Percentiles rank a stretch among this genome's conserved stretches.
Evolutionary conservation across 192 early-diverging fungal species (phyloP).

Genomic region (Rhizoclosmatium globosum): DNA sequence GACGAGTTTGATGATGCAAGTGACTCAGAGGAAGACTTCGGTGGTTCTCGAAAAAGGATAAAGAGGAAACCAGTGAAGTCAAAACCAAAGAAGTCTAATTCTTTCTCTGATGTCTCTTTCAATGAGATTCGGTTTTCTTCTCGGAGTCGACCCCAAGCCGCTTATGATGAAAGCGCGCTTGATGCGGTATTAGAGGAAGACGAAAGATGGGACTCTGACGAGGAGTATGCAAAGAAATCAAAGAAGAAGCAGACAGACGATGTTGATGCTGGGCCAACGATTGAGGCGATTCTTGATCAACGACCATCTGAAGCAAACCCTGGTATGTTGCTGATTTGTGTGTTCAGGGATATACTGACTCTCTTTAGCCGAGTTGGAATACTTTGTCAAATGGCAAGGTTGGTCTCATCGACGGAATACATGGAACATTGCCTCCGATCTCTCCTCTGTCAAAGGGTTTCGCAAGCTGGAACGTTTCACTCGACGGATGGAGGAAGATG

Average conservation of each 20-base stretch:
- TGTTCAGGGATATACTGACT: slow-evolving; percentile 22
- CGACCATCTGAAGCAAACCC: slow-evolving; percentile 26
- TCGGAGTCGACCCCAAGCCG: neutral
- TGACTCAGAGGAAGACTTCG: slow-evolving; percentile 27
- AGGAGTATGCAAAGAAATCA: slow-evolving; percentile 36
- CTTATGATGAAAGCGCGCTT: slow-evolving; percentile 43
- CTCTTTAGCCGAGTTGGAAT: slow-evolving; percentile 65
- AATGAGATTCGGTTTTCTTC: slow-evolving; percentile 30
- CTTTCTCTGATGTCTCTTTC: slow-evolving; percentile 50
- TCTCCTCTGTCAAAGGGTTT: slow-evolving; percentile 79
- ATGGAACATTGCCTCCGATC: slow-evolving; percentile 79
- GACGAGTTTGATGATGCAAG: slow-evolving; percentile 18
- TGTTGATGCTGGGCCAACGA: slow-evolving; percentile 35
- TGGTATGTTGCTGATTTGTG: slow-evolving; percentile 17
- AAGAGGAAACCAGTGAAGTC: slow-evolving; percentile 32
- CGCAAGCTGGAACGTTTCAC: slow-evolving; percentile 54
- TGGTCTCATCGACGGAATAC: slow-evolving; percentile 90
- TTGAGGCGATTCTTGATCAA: slow-evolving; percentile 37
- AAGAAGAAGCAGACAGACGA: slow-evolving; percentile 5
- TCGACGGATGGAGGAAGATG: slow-evolving; percentile 74
- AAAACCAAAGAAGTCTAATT: slow-evolving; percentile 6
- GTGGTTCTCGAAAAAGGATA: slow-evolving; percentile 47
- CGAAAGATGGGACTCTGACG: slow-evolving; percentile 24
- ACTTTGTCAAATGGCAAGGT: slow-evolving; percentile 94
- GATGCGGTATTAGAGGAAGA: slow-evolving; percentile 41